Base-by-base conservation (phyloP, 192 early-diverging fungal genomes). In the Coemansia sp. region DNA sequence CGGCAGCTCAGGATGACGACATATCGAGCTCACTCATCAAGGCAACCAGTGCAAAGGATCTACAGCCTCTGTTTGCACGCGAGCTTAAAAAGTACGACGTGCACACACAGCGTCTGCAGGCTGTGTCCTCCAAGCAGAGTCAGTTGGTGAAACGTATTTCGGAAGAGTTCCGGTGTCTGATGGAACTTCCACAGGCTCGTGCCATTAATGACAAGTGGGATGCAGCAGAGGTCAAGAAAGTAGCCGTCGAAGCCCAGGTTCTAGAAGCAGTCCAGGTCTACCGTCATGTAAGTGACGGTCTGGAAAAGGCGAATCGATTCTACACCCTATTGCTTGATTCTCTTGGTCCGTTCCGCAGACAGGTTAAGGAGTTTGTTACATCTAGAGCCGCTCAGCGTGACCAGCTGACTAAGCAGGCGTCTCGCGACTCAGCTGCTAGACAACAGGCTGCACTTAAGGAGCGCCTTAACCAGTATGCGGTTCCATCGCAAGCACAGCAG, bases 21-120 rank as follows among this genome's bases (percentile, higher is more conserved):
- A 97, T 97, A 43, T 68, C 69, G 9, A 51, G 55, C 25, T n/a
- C 49, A 23, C 60, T 79, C 15, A 57, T 73, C 49, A 79, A 73
- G 59, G 39, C 63, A 18, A 57, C 66, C 6, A 90, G 88, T 19
- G 83, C 83, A 15, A 87, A 92, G 57, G 87, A 89, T 55, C 84
- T 91, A 38, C 94, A 97, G 71, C 87, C 93, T 53, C 70, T 98
- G 21, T 97, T 98, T 84, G 83, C 87, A 9, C 82, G 85, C 49
- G 94, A 98, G 73, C 79, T 98, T 40, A 87, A 88, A 62, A 98
- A 98, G 70, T 98, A 89, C 66, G 82, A 89, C 24, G 87, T 85
- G 17, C 80, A 91, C 57, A 83, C 88, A 45, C 83, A 88, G 47
- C 80, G 89, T n/a, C 75, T 98, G 22, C 78, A 81, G 10, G 68